These are phyloP conservation scores for Gyromitra esculenta DNA, from an alignment of 2,329 filamentous ascomycete genomes.

Conservation along the genomic window DNA sequence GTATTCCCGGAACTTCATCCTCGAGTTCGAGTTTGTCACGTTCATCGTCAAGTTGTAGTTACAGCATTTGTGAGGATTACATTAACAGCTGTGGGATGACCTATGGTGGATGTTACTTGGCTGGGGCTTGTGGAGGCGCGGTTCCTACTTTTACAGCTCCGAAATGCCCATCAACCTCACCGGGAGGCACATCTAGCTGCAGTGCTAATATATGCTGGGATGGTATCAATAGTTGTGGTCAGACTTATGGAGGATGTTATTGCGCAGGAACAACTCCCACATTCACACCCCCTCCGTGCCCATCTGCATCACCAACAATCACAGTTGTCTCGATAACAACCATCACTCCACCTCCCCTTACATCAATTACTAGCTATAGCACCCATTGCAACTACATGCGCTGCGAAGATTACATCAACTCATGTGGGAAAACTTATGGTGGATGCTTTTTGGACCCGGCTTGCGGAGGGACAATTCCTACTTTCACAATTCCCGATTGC, in stretches of 20 bases:
- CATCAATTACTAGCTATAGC: neutral
- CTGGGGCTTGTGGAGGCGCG: conserved; percentile 36
- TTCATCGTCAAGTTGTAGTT: neutral
- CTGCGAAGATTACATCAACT: conserved; percentile 56
- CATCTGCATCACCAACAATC: neutral
- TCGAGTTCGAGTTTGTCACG: neutral
- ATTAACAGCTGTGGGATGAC: conserved; percentile 54
- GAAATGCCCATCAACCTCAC: conserved; percentile 37
- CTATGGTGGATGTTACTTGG: conserved; percentile 55
- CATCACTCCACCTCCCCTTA: neutral
- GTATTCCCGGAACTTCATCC: conserved; percentile 58
- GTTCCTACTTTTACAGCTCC: conserved; percentile 54
- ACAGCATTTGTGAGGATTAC: conserved; percentile 48
- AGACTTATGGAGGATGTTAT: conserved; percentile 54
- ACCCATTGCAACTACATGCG: conserved; percentile 6
- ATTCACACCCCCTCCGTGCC: conserved; percentile 38
- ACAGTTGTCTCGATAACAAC: neutral
- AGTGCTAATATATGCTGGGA: conserved; percentile 45
- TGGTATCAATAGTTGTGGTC: conserved; percentile 55
- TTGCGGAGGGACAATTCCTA: conserved; percentile 50
- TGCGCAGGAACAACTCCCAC: conserved; percentile 49
- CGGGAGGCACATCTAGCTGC: neutral
- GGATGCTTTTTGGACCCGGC: conserved; percentile 53
- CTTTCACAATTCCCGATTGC: conserved; percentile 52
- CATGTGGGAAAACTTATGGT: conserved; percentile 54